Evolutionary conservation across 331 rosid species (phyloP).

Genomic region (Malus hybrid): DNA sequence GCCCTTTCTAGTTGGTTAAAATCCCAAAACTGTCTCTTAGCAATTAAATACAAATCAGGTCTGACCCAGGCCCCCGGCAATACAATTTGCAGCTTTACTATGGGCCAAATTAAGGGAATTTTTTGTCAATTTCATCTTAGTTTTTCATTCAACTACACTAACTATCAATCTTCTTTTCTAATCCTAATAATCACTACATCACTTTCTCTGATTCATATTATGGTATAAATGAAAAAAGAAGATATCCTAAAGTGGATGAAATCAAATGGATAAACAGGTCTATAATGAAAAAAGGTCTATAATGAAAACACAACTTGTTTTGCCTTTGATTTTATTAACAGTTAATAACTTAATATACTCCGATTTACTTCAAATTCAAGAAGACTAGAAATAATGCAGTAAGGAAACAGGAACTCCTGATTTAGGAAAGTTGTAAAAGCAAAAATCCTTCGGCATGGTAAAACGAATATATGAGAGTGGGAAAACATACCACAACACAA

Average conservation of each 20-base stretch:
- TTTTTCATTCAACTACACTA: neutral
- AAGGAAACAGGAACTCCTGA: neutral
- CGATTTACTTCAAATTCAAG: neutral
- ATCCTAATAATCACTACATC: neutral
- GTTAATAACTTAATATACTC: neutral
- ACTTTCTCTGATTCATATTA: neutral
- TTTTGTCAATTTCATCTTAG: neutral
- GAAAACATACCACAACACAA: constrained; percentile 79
- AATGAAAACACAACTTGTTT: neutral
- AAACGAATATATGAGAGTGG: constrained; percentile 3
- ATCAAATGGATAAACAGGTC: neutral
- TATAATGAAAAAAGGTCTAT: neutral
- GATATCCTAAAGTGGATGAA: neutral
- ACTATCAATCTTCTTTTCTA: neutral
- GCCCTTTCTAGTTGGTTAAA: neutral
- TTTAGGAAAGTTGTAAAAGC: constrained; percentile 3
- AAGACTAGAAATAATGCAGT: neutral
- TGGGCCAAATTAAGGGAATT: neutral
- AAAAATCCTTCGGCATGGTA: neutral
- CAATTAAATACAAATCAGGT: neutral
- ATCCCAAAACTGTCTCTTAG: neutral
- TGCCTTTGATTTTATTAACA: neutral
- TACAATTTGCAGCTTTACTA: neutral
- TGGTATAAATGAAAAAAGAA: neutral
- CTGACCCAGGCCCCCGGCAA: neutral